Base-by-base conservation (phyloP, 768 basidiomycete genomes). In the Tulasnella sp. region DNA sequence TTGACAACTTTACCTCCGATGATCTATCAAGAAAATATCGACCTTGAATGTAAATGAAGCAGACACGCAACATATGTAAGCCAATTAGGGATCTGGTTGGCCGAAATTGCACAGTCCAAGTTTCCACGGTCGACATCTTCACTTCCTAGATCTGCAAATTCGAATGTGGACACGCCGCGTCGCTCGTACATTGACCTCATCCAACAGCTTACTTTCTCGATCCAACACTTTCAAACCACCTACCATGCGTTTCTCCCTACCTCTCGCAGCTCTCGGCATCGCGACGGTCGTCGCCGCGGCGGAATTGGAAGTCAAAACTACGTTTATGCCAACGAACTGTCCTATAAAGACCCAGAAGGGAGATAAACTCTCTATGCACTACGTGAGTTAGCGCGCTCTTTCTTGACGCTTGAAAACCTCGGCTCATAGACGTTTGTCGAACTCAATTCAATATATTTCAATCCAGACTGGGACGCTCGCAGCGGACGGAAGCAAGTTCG, bases 401-500 rank as follows among this genome's bases (percentile, higher is more conserved):
- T 17, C 12, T 30, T 12, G 15, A 42, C n/a, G 12, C 30, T 17
- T 12, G 57, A 31, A 21, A 17, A 3, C 8, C 41, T 42, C 27
- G 15, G 17, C 25, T 41, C 27, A 19, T 53, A 22, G 27, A 2
- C 15, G 3, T 17, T n/a, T 15, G 21, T 4, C n/a, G n/a, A n/a
- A n/a, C n/a, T n/a, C n/a, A n/a, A n/a, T n/a, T n/a, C n/a, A n/a
- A n/a, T n/a, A n/a, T 19, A 21, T 4, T 22, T 12, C 9, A 30
- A 49, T 60, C 19, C 70, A 93, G 81, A 90, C 88, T 3, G 93
- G 92, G 2, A 93, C 78, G 8, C 71, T 97, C n/a, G n/a, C n/a
- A n/a, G 71, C 78, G 9, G 81, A 76, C 52, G 91, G 91, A 7
- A 78, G 78, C 60, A 86, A 92, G 69, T 97, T 97, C 65, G 92